Percentiles rank a stretch among this genome's conserved stretches.
phyloP scores from a whole-genome alignment of 768 basidiomycete genomes.

The Suillus fuscotomentosus region DNA sequence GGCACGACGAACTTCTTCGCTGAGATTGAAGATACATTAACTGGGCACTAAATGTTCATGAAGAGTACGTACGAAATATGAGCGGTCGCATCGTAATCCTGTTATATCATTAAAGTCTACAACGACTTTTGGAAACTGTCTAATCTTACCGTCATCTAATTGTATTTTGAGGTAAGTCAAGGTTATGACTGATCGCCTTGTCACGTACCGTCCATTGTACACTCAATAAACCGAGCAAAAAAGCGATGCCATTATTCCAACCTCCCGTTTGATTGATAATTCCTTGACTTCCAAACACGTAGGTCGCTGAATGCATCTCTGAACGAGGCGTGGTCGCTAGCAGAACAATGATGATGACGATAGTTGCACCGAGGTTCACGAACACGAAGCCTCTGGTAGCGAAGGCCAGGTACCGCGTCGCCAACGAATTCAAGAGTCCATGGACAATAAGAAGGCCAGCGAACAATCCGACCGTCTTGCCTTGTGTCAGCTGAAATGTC shows the following conservation, averaged over 20 bases:
- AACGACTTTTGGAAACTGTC: background rate
- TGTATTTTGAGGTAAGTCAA: background rate
- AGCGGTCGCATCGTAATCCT: conserved; percentile 81
- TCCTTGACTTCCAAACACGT: conserved; percentile 78
- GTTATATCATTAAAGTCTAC: background rate
- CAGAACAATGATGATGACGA: conserved; percentile 83
- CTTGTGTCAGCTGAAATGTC: conserved; percentile 29
- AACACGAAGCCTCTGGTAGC: conserved; percentile 82
- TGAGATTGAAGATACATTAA: conserved; percentile 21
- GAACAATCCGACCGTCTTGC: conserved; percentile 79
- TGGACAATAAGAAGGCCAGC: conserved; percentile 73
- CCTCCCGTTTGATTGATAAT: conserved; percentile 79
- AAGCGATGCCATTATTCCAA: conserved; percentile 76
- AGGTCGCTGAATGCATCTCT: conserved; percentile 78
- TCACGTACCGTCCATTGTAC: conserved; percentile 82
- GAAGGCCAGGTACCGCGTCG: conserved; percentile 71
- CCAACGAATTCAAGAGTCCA: conserved; percentile 66
- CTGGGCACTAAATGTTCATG: background rate
- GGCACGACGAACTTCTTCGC: conserved; percentile 78
- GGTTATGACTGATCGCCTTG: no score
- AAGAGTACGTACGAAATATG: conserved; percentile 66
- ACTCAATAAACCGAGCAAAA: conserved; percentile 80
- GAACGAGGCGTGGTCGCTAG: conserved; percentile 68
- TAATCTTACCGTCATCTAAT: conserved; percentile 54
- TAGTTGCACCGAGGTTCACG: conserved; percentile 79